A percentile compares a stretch with the other conserved stretches of the same genome.
Evolutionary conservation across 1,284 basidiomycete genomes (phyloP).

Genomic region (Trametes pubescens): DNA sequence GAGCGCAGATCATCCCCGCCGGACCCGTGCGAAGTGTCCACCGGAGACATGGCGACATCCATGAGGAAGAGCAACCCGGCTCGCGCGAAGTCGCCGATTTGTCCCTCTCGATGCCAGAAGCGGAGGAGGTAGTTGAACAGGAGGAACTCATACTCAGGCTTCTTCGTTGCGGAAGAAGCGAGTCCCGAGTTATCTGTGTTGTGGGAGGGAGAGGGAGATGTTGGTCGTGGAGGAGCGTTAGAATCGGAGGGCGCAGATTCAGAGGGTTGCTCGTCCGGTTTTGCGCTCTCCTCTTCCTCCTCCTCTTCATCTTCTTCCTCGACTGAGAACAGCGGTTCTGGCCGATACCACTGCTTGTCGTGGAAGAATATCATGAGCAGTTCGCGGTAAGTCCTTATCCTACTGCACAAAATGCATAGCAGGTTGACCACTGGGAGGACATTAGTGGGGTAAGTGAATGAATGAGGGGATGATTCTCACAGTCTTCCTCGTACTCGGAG

Average conservation of each 20-base stretch:
- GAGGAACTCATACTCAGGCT: conserved; percentile 93
- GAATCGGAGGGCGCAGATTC: conserved; percentile 34
- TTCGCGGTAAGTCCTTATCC: conserved; percentile 89
- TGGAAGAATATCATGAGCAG: conserved; percentile 96
- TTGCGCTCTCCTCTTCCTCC: conserved; percentile 55
- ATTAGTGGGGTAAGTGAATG: background rate
- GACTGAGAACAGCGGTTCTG: conserved; percentile 71
- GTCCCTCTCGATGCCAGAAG: conserved; percentile 94
- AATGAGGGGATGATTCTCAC: conserved; percentile 54
- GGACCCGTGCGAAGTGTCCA: conserved; percentile 54
- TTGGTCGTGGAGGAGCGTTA: conserved; percentile 37
- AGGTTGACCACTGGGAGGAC: conserved; percentile 78
- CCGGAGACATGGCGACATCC: conserved; percentile 90
- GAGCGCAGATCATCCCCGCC: conserved; percentile 46
- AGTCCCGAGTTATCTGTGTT: conserved; percentile 62
- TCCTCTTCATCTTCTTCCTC: conserved; percentile 72
- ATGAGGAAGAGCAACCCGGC: conserved; percentile 92
- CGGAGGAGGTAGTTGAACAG: conserved; percentile 96
- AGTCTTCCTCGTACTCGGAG: conserved; percentile 86
- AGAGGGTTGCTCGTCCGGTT: conserved; percentile 40
- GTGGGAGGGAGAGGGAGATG: conserved; percentile 69
- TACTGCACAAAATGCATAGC: conserved; percentile 89
- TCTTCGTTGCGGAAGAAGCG: conserved; percentile 55
- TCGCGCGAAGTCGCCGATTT: conserved; percentile 93
- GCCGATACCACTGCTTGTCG: conserved; percentile 85